Evolutionary conservation across 257 asterid genomes (phyloP).

Genomic region (Gentiana straminea): DNA sequence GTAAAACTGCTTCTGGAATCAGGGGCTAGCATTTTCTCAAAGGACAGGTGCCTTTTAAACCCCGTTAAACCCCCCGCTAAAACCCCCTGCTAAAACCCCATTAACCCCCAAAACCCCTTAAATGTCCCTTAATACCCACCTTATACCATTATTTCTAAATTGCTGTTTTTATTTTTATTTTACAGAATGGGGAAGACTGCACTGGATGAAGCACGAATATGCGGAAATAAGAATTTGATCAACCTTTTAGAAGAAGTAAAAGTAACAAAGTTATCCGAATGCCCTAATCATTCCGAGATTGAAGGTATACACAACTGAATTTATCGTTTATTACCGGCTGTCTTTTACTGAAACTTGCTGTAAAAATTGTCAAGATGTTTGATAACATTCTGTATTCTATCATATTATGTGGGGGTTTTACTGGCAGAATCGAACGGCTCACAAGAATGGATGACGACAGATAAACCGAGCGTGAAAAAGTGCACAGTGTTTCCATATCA

Average conservation of each 20-base stretch:
- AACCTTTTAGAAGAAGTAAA: conserved; percentile 61
- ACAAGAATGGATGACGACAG: conserved; percentile 20
- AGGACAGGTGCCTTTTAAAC: conserved; percentile 52
- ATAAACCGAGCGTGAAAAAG: conserved; percentile 36
- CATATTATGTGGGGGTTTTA: neutral
- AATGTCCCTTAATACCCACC: conserved; percentile 1
- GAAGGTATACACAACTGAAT: conserved; percentile 29
- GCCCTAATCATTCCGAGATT: conserved; percentile 23
- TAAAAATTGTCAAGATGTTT: neutral
- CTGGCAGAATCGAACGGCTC: neutral
- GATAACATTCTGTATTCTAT: neutral
- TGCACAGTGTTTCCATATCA: conserved; percentile 74
- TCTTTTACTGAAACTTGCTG: neutral
- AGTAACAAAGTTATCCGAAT: conserved; percentile 34
- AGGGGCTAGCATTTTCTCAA: conserved; percentile 69
- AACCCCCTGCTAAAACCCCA: too few species aligned
- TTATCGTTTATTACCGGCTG: neutral
- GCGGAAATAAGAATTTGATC: conserved; percentile 68
- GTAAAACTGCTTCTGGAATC: conserved; percentile 75
- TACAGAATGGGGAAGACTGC: conserved; percentile 85
- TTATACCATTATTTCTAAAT: too few species aligned
- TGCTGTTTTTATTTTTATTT: conserved; percentile 2
- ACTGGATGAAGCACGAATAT: conserved; percentile 59
- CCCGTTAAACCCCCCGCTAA: too few species aligned
- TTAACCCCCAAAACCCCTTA: neutral